Percentiles rank a stretch among this genome's conserved stretches.
These are phyloP conservation scores for Fusarium sambucinum DNA, from an alignment of 2,329 filamentous ascomycete genomes.

Conservation along the genomic window DNA sequence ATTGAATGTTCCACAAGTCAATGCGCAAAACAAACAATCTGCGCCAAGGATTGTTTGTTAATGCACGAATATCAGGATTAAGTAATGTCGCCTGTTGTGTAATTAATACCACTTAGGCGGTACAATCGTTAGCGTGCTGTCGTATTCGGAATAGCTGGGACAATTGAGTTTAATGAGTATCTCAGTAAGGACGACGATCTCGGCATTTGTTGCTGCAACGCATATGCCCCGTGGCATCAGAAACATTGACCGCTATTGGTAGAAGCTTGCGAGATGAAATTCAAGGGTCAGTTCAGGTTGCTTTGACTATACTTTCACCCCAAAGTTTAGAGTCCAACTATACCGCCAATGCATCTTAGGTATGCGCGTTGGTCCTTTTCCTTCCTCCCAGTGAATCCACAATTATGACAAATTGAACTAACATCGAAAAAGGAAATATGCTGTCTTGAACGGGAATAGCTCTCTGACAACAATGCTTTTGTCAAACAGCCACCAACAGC, in stretches of 20 bases:
- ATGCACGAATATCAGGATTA: not conserved
- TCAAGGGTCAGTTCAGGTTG: too few species aligned
- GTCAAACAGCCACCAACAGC: not conserved
- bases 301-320: too few species aligned
- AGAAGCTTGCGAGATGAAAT: not conserved
- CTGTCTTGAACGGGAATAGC: not conserved
- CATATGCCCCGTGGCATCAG: too few species aligned
- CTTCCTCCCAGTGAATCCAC: too few species aligned
- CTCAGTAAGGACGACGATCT: not conserved
- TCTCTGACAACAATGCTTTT: not conserved
- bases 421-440: not conserved
- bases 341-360: too few species aligned
- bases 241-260: not conserved
- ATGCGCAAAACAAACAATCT: not conserved
- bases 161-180: conserved; percentile 20
- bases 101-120: not conserved
- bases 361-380: too few species aligned
- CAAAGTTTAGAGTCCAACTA: too few species aligned
- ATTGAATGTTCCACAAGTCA: not conserved
- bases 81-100: not conserved
- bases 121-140: not conserved
- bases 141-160: conserved; percentile 13
- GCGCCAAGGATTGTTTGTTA: not conserved
- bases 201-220: not conserved
- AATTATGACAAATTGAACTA: too few species aligned